phyloP scores from a whole-genome alignment of 768 basidiomycete species.

The Kwoniella dendrophila region DNA sequence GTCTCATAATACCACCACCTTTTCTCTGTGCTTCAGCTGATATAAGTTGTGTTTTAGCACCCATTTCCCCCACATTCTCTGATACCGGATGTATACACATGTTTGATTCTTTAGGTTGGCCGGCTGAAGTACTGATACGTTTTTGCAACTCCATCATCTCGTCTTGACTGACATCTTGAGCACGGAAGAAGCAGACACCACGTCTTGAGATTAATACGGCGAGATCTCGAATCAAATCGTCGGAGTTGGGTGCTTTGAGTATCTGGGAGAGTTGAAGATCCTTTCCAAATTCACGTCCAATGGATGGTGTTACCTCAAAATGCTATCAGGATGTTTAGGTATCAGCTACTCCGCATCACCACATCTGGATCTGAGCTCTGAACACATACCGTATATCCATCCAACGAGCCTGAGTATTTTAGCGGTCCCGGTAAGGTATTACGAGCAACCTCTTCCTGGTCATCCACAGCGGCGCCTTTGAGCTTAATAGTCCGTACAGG shows the following conservation, averaged over 20 bases:
- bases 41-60: constrained; percentile 46
- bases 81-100: constrained; percentile 53
- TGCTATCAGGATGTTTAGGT: constrained; percentile 17
- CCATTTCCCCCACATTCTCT: constrained; percentile 50
- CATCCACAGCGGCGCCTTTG: not conserved
- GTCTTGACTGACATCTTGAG: constrained; percentile 48
- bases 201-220: constrained; percentile 59
- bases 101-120: constrained; percentile 46
- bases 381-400: constrained; percentile 32
- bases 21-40: constrained; percentile 41
- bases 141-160: constrained; percentile 47
- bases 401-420: constrained; percentile 37
- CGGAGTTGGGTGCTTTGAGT: constrained; percentile 60
- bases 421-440: constrained; percentile 32
- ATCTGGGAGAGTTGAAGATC: constrained; percentile 61
- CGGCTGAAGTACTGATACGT: constrained; percentile 44
- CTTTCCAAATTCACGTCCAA: constrained; percentile 63
- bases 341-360: not conserved
- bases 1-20: constrained; percentile 39
- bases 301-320: constrained; percentile 60
- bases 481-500: not conserved
- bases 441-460: constrained; percentile 6
- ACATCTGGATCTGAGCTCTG: no score
- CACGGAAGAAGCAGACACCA: constrained; percentile 57
- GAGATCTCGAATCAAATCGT: constrained; percentile 63